Conservation (phyloP, 1,284 basidiomycete genomes). For the Cryptococcus sp. region DNA sequence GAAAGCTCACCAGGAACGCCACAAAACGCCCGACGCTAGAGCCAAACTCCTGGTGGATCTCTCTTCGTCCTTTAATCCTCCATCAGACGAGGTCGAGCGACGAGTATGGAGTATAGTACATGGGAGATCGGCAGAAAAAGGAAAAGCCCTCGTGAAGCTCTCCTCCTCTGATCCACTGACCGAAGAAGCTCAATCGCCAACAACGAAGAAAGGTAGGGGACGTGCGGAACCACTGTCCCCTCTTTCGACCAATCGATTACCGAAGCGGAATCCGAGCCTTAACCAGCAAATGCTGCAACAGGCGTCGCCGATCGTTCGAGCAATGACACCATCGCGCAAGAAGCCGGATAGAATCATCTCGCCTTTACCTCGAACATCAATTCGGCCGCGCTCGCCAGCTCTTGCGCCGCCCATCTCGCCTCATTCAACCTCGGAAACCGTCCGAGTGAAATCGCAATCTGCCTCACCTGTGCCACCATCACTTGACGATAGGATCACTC, state of each 20-base stretch:
- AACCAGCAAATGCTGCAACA: neutral
- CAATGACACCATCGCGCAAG: neutral
- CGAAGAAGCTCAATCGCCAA: neutral
- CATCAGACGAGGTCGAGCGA: neutral
- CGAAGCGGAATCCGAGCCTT: neutral
- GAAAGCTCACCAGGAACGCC: conserved; percentile 5
- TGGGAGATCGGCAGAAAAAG: neutral
- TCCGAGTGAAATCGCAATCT: neutral
- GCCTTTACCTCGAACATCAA: conserved; percentile 7
- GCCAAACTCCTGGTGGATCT: conserved; percentile 12
- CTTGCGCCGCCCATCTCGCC: too few relatives aligned
- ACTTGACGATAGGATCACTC: neutral
- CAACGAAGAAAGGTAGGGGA: neutral
- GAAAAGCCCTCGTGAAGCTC: conserved; percentile 11
- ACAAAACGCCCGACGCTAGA: conserved; percentile 5
- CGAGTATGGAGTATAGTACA: too few relatives aligned
- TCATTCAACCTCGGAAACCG: neutral
- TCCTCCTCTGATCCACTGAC: neutral
- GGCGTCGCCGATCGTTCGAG: neutral
- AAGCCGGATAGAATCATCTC: neutral
- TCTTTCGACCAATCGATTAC: neutral
- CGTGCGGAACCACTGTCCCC: neutral
- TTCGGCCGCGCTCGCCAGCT: neutral
- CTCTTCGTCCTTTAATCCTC: conserved; percentile 3
- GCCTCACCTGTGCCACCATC: neutral